phyloP scores from a whole-genome alignment of 1,284 basidiomycete species.

The Sanghuangporus sanghuang region DNA sequence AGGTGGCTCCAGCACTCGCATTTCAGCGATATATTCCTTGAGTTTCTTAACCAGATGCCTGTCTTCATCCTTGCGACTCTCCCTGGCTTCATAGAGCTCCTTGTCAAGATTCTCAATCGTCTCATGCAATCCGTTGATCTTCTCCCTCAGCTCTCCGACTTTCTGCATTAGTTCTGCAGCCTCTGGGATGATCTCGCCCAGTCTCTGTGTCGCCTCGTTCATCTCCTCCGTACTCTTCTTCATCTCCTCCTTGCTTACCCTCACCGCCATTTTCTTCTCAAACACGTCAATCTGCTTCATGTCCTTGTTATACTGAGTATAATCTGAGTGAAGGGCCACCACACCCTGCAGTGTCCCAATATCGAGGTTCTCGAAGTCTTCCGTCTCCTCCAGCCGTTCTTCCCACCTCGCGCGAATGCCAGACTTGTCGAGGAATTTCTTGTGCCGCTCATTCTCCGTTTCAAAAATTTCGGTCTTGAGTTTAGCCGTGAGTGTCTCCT shows the following conservation, averaged over 20 bases:
- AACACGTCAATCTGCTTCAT: neutral
- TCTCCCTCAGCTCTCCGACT: too few species aligned
- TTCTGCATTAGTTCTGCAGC: neutral
- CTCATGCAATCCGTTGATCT: too few species aligned
- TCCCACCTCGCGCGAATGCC: neutral
- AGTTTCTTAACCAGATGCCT: neutral
- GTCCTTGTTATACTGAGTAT: neutral
- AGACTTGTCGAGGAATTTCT: neutral
- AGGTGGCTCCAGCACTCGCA: neutral
- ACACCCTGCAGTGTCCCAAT: neutral
- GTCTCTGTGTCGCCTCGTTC: neutral
- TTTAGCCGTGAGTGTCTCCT: neutral
- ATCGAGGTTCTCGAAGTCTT: neutral
- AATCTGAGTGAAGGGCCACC: neutral
- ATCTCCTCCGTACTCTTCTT: neutral
- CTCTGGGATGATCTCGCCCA: neutral
- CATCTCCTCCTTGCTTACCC: neutral
- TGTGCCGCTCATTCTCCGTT: neutral
- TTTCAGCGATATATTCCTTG: neutral
- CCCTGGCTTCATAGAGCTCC: neutral
- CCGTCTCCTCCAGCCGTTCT: neutral
- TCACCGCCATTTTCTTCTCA: neutral
- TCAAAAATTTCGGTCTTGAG: neutral
- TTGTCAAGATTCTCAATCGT: too few species aligned
- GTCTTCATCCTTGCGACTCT: neutral